A percentile compares a stretch with the other conserved stretches of the same genome.
These are phyloP conservation scores for Knufia petricola DNA, from an alignment of 2,329 filamentous ascomycete genomes.

Conservation along the genomic window DNA sequence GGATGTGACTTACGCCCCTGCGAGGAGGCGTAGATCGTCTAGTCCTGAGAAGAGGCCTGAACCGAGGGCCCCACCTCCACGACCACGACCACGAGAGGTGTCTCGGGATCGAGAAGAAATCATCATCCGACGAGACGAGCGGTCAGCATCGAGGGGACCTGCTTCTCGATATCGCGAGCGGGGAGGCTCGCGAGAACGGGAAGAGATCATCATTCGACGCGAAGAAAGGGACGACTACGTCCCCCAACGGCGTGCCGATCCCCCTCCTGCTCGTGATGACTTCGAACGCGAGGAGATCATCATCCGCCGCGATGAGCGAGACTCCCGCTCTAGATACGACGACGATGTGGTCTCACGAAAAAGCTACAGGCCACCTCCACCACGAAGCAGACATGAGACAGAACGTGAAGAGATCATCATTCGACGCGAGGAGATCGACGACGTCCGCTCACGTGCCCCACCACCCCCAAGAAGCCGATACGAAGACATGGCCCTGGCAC, in stretches of 20 bases:
- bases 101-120: constrained; percentile 25
- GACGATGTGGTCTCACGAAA: constrained; percentile 23
- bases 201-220: constrained; percentile 32
- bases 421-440: constrained; percentile 24
- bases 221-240: constrained; percentile 22
- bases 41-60: constrained; percentile 19
- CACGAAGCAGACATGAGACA: constrained; percentile 11
- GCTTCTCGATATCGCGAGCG: constrained; percentile 9
- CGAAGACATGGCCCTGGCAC: constrained; percentile 19
- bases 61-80: constrained; percentile 9
- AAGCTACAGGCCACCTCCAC: constrained; percentile 16
- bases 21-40: constrained; percentile 21
- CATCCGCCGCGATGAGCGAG: constrained; percentile 30
- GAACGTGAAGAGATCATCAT: constrained; percentile 30
- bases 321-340: constrained; percentile 23
- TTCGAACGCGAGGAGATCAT: constrained; percentile 26
- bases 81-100: constrained; percentile 4
- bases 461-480: constrained; percentile 13
- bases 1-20: constrained; percentile 24
- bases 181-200: constrained; percentile 18
- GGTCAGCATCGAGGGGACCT: constrained; percentile 11
- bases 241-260: background rate
- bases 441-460: constrained; percentile 13
- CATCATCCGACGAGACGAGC: constrained; percentile 28
- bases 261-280: background rate